Evolutionary conservation across 1,284 basidiomycete genomes (phyloP), one percentile per base, ranked within the genome.

Genomic region (Marasmius tenuissimus): DNA sequence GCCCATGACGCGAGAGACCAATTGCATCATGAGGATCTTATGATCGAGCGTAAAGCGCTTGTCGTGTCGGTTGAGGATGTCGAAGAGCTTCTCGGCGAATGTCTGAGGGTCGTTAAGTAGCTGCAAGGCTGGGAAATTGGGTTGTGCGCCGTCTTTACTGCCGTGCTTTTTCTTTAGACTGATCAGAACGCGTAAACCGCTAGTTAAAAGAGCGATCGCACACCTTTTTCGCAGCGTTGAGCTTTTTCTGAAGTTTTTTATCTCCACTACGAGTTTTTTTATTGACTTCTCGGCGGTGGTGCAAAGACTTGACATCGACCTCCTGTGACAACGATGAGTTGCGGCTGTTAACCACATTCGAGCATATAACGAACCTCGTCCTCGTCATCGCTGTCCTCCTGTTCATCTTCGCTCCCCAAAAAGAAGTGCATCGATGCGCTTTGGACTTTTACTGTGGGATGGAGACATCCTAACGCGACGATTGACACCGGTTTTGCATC

Each of bases 361-460:
- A 53, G 42, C 22, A 14, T 63, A 27, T 2, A 33, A 69, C 76
- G 11, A 61, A 86, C 88, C 61, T 89, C 83, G 8, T 88, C 87
- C 59, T 89, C 88, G 4, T 90, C 86, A 51, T 89, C 88, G 58
- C 87, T 88, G 59, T 90, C 86, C 42, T 85, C 86, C 59, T 85
- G 84, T 27, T 87, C 86, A 37, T 92, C 85, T 49, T 93, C 89
- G 58, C 84, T 87, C 3, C 93, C 94, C 18, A 99, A 86, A 82
- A 99, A 99, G 80, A 99, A 99, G 76, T 98, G 94, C n/a, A 97
- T 79, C 1, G 96, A 94, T 0, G 95, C 96, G 63, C 89, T 95
- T 74, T 98, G 97, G 0, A 99, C 97, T 73, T 98, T 98, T 56
- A 90, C 85, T 56, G 93, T 88, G 8, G 97, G 96, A 74, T 99